phyloP scores from a whole-genome alignment of 169 alveolate species.

The Ichthyophthirius multifiliis region DNA sequence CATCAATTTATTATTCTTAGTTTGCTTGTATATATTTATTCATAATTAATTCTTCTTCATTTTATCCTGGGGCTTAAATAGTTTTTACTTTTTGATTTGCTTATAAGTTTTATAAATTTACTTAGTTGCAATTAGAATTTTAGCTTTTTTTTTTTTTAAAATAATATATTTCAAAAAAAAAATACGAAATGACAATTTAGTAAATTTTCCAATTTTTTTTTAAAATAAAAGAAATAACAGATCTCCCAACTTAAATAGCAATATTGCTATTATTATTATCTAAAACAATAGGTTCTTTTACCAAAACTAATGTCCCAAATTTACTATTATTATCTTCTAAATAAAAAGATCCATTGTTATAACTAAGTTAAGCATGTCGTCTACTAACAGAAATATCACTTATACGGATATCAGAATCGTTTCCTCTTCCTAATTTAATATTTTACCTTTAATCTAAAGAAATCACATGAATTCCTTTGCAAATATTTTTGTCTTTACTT shows the following conservation, averaged over 20 bases:
- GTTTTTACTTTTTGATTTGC: background rate
- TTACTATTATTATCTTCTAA: slow-evolving; percentile 52
- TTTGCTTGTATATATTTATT: too few species aligned
- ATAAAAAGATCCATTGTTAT: slow-evolving; percentile 39
- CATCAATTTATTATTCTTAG: too few species aligned
- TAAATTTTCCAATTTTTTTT: slow-evolving; percentile 27
- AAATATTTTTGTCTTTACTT: slow-evolving; percentile 31
- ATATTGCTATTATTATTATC: slow-evolving; percentile 13
- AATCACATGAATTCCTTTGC: slow-evolving; percentile 45
- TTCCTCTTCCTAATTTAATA: slow-evolving; percentile 81
- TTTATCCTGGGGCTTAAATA: background rate
- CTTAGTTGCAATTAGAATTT: too few species aligned
- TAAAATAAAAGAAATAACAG: slow-evolving; percentile 24
- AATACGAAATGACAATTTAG: too few species aligned
- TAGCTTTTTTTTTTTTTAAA: too few species aligned
- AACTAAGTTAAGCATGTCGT: slow-evolving; percentile 26
- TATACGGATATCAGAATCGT: slow-evolving; percentile 78
- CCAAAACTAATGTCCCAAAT: slow-evolving; percentile 61
- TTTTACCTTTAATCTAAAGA: slow-evolving; percentile 27
- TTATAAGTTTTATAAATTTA: background rate
- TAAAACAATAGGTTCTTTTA: slow-evolving; percentile 14
- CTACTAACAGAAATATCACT: slow-evolving; percentile 86
- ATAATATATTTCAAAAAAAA: too few species aligned
- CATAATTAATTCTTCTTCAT: background rate
- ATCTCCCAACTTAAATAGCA: slow-evolving; percentile 37